phyloP scores from a whole-genome alignment of 805 yeast species.

The Hermanozyma aechmeae region DNA sequence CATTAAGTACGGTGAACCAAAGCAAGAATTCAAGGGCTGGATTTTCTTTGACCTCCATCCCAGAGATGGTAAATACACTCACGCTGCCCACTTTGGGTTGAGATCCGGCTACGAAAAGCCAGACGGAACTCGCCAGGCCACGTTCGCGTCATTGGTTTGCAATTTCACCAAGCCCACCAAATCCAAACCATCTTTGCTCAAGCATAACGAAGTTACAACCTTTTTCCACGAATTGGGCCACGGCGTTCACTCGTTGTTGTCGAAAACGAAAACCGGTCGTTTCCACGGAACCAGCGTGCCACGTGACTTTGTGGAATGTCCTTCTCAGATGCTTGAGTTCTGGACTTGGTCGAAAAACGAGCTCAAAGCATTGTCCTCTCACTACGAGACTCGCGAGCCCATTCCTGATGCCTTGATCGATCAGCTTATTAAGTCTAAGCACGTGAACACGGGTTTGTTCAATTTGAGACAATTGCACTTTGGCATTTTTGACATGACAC shows the following conservation, averaged over 20 bases:
- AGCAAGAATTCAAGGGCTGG: conserved; percentile 59
- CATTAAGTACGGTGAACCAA: conserved; percentile 29
- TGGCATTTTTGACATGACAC: conserved; percentile 65
- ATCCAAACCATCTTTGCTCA: conserved; percentile 63
- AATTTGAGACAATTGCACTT: conserved; percentile 72
- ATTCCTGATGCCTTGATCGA: conserved; percentile 50
- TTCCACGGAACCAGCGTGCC: conserved; percentile 74
- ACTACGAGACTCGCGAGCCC: conserved; percentile 51
- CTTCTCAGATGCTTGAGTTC: conserved; percentile 81
- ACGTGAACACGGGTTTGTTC: conserved; percentile 66
- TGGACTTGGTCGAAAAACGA: conserved; percentile 75
- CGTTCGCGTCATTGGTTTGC: conserved; percentile 66
- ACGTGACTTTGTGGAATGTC: conserved; percentile 87
- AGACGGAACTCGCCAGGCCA: conserved; percentile 42
- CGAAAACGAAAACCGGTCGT: conserved; percentile 52
- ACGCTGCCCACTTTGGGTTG: conserved; percentile 76
- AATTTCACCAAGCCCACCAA: conserved; percentile 70
- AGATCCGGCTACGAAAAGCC: conserved; percentile 46
- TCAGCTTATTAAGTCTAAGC: conserved; percentile 54
- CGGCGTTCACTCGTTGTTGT: conserved; percentile 73
- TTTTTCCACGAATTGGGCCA: conserved; percentile 89
- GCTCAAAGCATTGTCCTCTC: conserved; percentile 52
- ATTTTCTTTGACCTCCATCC: conserved; percentile 77
- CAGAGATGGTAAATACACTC: conserved; percentile 79
- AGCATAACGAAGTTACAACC: conserved; percentile 71